These are phyloP conservation scores for Verticillium nonalfalfae DNA, from an alignment of 2,329 filamentous ascomycete species.

Conservation along the genomic window DNA sequence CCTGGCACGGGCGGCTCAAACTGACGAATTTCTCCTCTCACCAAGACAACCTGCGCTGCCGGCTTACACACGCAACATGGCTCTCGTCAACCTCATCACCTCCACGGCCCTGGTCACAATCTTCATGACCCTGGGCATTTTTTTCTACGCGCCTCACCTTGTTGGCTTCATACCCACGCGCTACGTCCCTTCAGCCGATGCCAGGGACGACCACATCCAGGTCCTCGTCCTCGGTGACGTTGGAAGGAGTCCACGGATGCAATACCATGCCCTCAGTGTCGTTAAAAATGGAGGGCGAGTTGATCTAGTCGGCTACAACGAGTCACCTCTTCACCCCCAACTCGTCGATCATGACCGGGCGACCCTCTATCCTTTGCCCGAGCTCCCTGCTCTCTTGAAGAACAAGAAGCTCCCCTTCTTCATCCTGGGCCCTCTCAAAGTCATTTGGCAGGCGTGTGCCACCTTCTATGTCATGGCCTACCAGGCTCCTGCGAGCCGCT, in stretches of 20 bases:
- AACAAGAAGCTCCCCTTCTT: conserved; percentile 70
- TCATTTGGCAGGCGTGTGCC: conserved; percentile 71
- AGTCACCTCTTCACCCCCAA: conserved; percentile 76
- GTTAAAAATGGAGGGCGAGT: conserved; percentile 75
- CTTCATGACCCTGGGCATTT: neutral
- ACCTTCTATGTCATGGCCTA: conserved; percentile 71
- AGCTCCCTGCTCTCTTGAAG: conserved; percentile 60
- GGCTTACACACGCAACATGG: neutral
- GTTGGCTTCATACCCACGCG: neutral
- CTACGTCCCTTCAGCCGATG: neutral
- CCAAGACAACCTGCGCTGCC: neutral
- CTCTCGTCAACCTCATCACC: neutral
- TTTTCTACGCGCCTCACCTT: neutral
- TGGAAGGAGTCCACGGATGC: conserved; percentile 93
- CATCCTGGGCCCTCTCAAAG: conserved; percentile 74
- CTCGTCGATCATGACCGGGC: conserved; percentile 64
- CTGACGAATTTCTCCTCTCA: neutral
- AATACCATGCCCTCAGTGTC: conserved; percentile 93
- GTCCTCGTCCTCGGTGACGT: conserved; percentile 93
- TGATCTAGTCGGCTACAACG: conserved; percentile 84
- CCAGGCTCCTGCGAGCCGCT: conserved; percentile 64
- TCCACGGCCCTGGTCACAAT: neutral
- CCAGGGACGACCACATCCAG: conserved; percentile 50
- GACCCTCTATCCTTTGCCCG: conserved; percentile 61
- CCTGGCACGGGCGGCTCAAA: neutral